phyloP scores from a whole-genome alignment of 129 eudicot species.

The Flaveria bidentis region DNA sequence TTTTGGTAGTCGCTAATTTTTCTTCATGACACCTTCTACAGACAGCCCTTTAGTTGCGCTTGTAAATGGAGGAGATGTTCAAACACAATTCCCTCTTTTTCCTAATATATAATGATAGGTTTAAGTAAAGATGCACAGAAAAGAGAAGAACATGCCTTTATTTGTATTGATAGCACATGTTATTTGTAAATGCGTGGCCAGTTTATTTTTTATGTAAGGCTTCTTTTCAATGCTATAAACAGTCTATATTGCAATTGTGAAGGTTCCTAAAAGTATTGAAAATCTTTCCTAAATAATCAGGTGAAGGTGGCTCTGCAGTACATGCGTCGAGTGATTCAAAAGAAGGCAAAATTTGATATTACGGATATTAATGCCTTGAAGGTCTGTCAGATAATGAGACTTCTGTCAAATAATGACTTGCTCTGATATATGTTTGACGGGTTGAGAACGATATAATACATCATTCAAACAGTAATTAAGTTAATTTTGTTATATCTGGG shows the following conservation, averaged over 20 bases:
- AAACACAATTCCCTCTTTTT: background rate
- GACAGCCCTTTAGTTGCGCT: background rate
- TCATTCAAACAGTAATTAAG: background rate
- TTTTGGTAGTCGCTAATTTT: background rate
- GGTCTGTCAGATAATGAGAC: conserved; percentile 41
- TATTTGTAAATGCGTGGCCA: background rate
- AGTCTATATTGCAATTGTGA: conserved; percentile 6
- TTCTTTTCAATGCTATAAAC: conserved; percentile 14
- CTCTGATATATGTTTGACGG: conserved; percentile 3
- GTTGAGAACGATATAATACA: conserved; percentile 3
- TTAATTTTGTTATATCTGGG: background rate
- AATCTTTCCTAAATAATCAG: conserved; percentile 38
- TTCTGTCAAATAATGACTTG: background rate
- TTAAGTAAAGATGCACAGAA: background rate
- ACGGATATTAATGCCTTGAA: conserved; percentile 68
- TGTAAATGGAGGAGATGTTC: background rate
- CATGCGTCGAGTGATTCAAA: conserved; percentile 89
- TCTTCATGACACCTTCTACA: background rate
- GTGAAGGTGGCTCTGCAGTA: conserved; percentile 90
- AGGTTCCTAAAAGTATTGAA: conserved; percentile 14
- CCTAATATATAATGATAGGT: background rate
- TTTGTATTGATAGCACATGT: background rate
- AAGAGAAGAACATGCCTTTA: background rate
- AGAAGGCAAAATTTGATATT: conserved; percentile 93
- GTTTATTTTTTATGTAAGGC: conserved; percentile 2